Evolutionary conservation across 805 yeast species (phyloP), one percentile per base, ranked within the genome.

Genomic region (Yarrowia deformans): DNA sequence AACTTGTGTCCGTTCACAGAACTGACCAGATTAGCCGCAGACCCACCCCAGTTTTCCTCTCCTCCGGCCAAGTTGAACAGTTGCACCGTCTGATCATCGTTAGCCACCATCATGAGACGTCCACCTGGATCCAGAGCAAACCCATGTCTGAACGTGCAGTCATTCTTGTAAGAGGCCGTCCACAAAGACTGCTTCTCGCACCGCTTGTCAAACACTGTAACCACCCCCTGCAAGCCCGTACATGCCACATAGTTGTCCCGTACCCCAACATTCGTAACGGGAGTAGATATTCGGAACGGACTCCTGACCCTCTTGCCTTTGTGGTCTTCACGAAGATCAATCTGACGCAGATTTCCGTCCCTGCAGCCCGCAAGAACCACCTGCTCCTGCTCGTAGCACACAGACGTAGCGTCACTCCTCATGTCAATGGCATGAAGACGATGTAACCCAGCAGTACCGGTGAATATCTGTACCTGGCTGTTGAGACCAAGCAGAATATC

Each of bases 221-320:
- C 70, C 7, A 71, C 66, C 39, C 73, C 73, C 14, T 69, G 71
- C 5, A 74, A 69, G 0, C 77, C 77, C 39, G 73, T 70, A 32
- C 71, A 70, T 12, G 74, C 46, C 35, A 74, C 43, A 49, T 70
- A 70, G 23, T 63, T 35, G 32, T 49, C 70, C 10, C 63, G 50
- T 13, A 72, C 43, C 46, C 70, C 71, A 70, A 72, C 52, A 54
- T 74, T 71, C 12, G 76, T 72, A 10, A 74, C 72, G 3, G 75
- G 69, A n/a, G 74, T 60, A 13, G 71, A 49, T 50, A 71, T 74
- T 29, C 14, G 19, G 10, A 34, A 67, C 37, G 71, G 68, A 49
- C 70, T 72, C n/a, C 14, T 45, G 32, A 43, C 23, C 34, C 43
- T 8, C 12, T 34, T 35, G 66, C 19, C n/a, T 18, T 19, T 40